phyloP scores from a whole-genome alignment of 306 rosid species.

The Dicorynia guianensis region DNA sequence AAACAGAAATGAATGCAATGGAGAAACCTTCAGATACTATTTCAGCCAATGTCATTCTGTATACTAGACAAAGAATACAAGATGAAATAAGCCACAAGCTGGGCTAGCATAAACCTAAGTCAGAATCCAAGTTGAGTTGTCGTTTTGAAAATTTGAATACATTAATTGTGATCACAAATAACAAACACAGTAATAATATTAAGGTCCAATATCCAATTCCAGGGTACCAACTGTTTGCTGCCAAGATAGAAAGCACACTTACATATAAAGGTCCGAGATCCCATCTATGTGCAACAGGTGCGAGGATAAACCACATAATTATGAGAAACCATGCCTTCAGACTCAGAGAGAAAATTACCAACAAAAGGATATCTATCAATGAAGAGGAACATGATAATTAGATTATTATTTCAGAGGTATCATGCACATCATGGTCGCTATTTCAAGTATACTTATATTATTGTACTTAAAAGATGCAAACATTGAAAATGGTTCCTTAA shows the following conservation, averaged over 20 bases:
- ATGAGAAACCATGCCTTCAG: constrained; percentile 78
- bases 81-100: background rate
- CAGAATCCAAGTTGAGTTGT: constrained; percentile 21
- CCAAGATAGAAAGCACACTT: constrained; percentile 45
- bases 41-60: background rate
- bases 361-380: constrained; percentile 83
- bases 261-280: constrained; percentile 92
- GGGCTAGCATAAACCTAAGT: constrained; percentile 14
- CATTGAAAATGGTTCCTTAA: constrained; percentile 25
- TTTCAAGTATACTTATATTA: background rate
- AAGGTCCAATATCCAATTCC: constrained; percentile 18
- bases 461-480: constrained; percentile 1
- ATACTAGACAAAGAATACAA: no score
- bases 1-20: background rate
- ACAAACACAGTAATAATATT: constrained; percentile 7
- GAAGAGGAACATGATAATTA: constrained; percentile 47
- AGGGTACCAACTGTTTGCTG: constrained; percentile 13
- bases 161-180: constrained; percentile 30
- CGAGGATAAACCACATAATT: constrained; percentile 83
- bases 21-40: background rate
- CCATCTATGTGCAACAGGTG: constrained; percentile 90
- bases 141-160: background rate
- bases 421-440: background rate
- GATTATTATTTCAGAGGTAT: constrained; percentile 32
- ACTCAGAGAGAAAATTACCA: constrained; percentile 87